Base-by-base conservation (phyloP, 441 rosid species). In the Raphanus hybrid region DNA sequence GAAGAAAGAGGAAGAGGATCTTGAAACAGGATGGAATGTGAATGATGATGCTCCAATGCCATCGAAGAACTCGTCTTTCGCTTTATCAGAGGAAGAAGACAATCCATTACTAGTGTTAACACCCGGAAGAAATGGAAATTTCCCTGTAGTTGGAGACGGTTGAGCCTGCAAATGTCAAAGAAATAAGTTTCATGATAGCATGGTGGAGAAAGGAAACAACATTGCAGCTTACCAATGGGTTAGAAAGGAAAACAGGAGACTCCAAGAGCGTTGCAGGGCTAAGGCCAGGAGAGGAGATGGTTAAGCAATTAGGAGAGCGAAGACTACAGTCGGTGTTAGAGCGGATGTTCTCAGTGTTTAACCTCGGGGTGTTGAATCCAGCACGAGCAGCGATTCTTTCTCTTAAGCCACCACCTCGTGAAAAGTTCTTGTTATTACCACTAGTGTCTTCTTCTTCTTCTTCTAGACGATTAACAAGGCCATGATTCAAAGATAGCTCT, bases 111-210 rank as follows among this genome's bases (percentile, higher is more conserved):
- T 80, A 76, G 78, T 82, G 75, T 73, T 80, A n/a, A 72, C 78
- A 81, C 85, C 84, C 1, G 89, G 86, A 58, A 87, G 41, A 76
- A 90, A 91, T 3, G 89, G 78, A 70, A 95, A 88, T 62, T 93
- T 93, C 64, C 98, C 99, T 11, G 99, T 95, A 23, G 99, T 95
- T 12, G 99, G 99, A 77, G 99, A 95, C 34, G 98, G 96, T 77
- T 92, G 97, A 70, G 89, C 99, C 99, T 95, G 90, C 82, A 73
- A 57, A 43, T 7, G 15, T 23, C 75, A 67, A 18, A 75, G 43
- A 70, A 2, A 37, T 3, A 35, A 26, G 6, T 0, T 66, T 2
- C 27, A 20, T 23, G 2, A 23, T 0, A 15, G 32, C 8, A 50
- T 0, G 11, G 65, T 72, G 9, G 5, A 37, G 5, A 29, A 71